Base-by-base conservation (phyloP, 768 basidiomycete genomes). In the Leccinum sublutescens region DNA sequence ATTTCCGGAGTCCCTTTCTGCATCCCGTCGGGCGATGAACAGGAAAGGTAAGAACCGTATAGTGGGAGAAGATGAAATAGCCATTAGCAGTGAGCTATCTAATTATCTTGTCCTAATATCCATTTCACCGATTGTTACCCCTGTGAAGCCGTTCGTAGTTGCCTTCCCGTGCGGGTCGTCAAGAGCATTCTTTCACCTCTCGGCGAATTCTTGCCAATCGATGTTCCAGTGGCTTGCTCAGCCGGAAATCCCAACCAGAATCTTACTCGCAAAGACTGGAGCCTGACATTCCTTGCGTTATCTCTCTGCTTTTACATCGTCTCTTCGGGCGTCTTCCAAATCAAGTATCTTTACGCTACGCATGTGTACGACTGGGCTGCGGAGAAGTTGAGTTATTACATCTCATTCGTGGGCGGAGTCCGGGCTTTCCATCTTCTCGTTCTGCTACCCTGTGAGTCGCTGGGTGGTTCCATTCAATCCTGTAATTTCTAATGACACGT, bases 271-370 rank as follows among this genome's bases (percentile, higher is more conserved):
- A 84, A 74, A 64, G 91, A 92, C 67, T 94, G 86, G 80, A 91
- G 86, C 67, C 75, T 95, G 69, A 87, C 87, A 2, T 77, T 85
- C 58, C 72, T 92, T 4, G 92, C 86, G 3, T 55, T 82, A 5
- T 82, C 82, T 4, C 67, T 90, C 52, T 89, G 92, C 68, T 68
- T 79, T 11, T 84, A 88, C 70, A 71, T 86, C 34, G 77, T 91
- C 33, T 82, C 90, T 2, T 80, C 80, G 82, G 91, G 88, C 17
- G 72, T 92, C 1, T 87, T 85, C 71, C 85, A 84, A 54, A 77
- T 87, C 59, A 93, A 92, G 71, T 91, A 91, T 63, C 74, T 92
- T 36, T 93, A 91, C 61, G 89, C 87, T 0, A 83, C 85, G 63
- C 87, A 91, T 66, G 75, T 86, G 10, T 91, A 87, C 65, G 69